A percentile compares a stretch with the other conserved stretches of the same genome.
These are phyloP conservation scores for Lagenaria siceraria DNA, from an alignment of 306 rosid species.

Conservation along the genomic window DNA sequence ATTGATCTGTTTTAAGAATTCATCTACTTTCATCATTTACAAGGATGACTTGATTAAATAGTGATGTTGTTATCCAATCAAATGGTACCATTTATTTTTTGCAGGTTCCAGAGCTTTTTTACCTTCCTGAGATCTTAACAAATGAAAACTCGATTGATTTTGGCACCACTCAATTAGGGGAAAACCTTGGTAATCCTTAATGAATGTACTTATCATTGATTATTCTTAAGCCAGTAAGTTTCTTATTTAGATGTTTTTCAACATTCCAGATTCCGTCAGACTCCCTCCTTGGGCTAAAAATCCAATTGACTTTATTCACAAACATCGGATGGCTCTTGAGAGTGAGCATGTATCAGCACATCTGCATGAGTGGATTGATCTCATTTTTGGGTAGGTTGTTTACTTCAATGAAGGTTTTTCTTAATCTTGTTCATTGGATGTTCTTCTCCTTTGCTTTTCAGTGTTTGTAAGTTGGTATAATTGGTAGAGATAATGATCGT, in stretches of 20 bases:
- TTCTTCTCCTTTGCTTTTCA: constrained; percentile 4
- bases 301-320: constrained; percentile 83
- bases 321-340: constrained; percentile 96
- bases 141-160: constrained; percentile 90
- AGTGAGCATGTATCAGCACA: constrained; percentile 84
- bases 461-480: constrained; percentile 14
- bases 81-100: neutral
- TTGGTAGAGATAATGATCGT: constrained; percentile 1
- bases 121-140: constrained; percentile 87
- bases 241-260: constrained; percentile 14
- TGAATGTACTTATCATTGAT: constrained; percentile 3
- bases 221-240: constrained; percentile 4
- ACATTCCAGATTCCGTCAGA: constrained; percentile 51
- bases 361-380: constrained; percentile 99
- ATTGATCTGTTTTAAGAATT: constrained; percentile 5
- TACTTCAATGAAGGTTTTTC: neutral
- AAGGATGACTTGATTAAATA: neutral
- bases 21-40: constrained; percentile 8
- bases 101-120: constrained; percentile 96
- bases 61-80: neutral
- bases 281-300: constrained; percentile 97
- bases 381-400: constrained; percentile 70
- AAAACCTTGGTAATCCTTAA: constrained; percentile 61
- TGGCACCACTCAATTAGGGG: constrained; percentile 91
- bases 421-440: constrained; percentile 1